phyloP scores from a whole-genome alignment of 345 rosid genomes.

The Heritiera fomes region DNA sequence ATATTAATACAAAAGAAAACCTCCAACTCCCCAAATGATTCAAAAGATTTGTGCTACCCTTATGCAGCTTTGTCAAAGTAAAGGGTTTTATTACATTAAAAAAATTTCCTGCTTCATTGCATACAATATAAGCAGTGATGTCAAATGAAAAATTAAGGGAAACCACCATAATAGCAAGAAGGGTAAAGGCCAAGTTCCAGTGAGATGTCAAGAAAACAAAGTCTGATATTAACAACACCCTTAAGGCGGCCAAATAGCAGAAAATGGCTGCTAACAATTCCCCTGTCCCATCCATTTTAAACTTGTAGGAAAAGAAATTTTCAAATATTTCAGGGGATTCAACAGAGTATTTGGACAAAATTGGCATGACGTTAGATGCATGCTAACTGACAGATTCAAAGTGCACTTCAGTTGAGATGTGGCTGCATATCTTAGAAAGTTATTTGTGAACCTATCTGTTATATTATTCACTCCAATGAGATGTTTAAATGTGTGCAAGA shows the following conservation, averaged over 20 bases:
- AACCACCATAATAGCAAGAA: not conserved
- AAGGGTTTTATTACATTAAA: not conserved
- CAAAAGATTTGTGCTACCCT: not conserved
- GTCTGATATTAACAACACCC: not conserved
- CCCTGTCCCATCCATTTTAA: not conserved
- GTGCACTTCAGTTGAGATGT: not conserved
- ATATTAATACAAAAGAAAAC: not conserved
- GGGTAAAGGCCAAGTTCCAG: not conserved
- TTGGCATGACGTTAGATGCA: not conserved
- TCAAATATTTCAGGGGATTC: not conserved
- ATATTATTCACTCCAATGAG: not conserved
- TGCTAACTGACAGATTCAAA: not conserved
- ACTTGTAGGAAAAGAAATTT: not conserved
- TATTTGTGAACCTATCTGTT: not conserved
- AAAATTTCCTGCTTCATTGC: not conserved
- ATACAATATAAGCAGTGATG: not conserved
- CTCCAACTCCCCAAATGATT: not conserved
- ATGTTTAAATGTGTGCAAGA: slow-evolving; percentile 5
- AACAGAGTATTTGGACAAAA: not conserved
- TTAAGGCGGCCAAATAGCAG: not conserved
- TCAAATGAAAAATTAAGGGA: not conserved
- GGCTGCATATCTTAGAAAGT: not conserved
- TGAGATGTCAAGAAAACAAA: not conserved
- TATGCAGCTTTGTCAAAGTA: not conserved
- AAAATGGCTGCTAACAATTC: not conserved